Conservation (phyloP, 73 alveolate genomes). For the Tetrahymena elliotti region DNA sequence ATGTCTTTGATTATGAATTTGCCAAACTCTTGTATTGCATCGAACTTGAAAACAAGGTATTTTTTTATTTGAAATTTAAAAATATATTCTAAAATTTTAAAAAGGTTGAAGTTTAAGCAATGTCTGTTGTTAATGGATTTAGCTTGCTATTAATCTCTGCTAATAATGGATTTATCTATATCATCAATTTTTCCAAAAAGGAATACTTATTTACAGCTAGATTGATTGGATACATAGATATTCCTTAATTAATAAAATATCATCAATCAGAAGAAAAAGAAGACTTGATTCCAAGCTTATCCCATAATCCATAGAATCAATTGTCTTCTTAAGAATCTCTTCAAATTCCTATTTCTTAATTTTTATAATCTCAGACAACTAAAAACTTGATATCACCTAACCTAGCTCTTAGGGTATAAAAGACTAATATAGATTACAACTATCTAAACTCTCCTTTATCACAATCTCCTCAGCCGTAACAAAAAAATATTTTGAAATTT, state of each 20-base stretch:
- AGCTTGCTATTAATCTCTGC: not conserved
- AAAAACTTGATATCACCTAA: not conserved
- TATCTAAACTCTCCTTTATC: not conserved
- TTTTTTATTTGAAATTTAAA: not conserved
- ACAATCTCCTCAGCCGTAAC: not conserved
- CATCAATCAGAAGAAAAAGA: not conserved
- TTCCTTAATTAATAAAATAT: not conserved
- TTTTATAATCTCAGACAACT: not conserved
- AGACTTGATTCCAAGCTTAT: not conserved
- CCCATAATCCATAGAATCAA: not conserved
- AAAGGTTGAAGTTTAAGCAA: not conserved
- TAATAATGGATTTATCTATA: not conserved
- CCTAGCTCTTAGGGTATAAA: not conserved
- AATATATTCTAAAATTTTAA: not conserved
- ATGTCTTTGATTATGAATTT: slow-evolving; percentile 36
- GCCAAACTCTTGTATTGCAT: slow-evolving; percentile 5
- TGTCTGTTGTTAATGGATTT: not conserved
- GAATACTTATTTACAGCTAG: not conserved
- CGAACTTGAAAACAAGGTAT: slow-evolving; percentile 7
- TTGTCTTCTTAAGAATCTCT: not conserved
- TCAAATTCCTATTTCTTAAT: not conserved
- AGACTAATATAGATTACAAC: not conserved
- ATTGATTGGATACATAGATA: not conserved
- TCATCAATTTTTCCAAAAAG: not conserved
- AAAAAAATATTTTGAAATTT: not conserved